Percentiles rank a stretch among this genome's conserved stretches.
These are phyloP conservation scores for Solanum piurae DNA, from an alignment of 257 asterid genomes.

Conservation along the genomic window DNA sequence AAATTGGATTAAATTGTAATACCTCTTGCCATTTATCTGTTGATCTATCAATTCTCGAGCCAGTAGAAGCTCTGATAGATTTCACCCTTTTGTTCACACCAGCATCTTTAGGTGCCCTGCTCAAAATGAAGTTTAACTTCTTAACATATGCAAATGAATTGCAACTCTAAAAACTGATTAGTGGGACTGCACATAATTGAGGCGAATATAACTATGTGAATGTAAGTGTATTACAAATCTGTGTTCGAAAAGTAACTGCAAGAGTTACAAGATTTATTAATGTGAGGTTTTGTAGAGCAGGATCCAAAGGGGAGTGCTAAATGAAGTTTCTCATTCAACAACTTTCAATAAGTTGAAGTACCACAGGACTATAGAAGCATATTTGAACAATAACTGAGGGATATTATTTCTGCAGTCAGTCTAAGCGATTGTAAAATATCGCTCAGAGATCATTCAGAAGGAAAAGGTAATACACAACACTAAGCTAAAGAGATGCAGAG, in stretches of 20 bases:
- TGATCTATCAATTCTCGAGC: conserved; percentile 39
- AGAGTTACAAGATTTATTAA: not conserved
- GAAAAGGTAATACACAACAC: not conserved
- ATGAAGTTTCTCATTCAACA: too few species aligned
- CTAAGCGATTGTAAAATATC: not conserved
- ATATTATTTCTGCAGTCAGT: not conserved
- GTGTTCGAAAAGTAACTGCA: not conserved
- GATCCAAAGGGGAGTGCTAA: not conserved
- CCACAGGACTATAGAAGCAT: not conserved
- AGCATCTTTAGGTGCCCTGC: conserved; percentile 38
- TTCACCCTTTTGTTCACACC: conserved; percentile 17
- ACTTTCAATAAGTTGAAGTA: not conserved
- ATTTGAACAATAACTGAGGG: not conserved
- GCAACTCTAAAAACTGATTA: not conserved
- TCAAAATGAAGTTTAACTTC: not conserved
- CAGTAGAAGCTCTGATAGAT: conserved; percentile 25
- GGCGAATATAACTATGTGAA: not conserved
- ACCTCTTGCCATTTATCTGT: conserved; percentile 75
- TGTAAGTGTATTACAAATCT: not conserved
- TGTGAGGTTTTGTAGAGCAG: not conserved
- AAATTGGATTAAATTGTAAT: not conserved
- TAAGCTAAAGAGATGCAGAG: not conserved
- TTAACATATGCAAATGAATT: not conserved
- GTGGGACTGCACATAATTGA: too few species aligned
- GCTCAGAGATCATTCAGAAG: not conserved